Evolutionary conservation across 805 yeast species (phyloP).

Genomic region (Cyberlindnera misumaiensis): DNA sequence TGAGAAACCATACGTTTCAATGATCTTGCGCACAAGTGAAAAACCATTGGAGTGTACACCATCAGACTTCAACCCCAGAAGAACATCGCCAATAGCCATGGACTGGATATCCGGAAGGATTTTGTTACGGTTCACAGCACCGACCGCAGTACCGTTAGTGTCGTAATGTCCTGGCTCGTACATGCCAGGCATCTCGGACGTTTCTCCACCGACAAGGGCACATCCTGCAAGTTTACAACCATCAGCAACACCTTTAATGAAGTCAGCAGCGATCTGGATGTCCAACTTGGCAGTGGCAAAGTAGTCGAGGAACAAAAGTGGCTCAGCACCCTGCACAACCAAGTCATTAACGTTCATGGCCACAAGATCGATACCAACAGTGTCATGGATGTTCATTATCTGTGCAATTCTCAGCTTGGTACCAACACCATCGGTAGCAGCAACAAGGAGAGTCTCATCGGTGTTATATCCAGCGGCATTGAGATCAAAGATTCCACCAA

Average conservation of each 20-base stretch:
- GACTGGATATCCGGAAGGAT: slow-evolving; percentile 64
- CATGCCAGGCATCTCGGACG: slow-evolving; percentile 99
- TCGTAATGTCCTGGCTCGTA: slow-evolving; percentile 94
- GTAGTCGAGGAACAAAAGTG: slow-evolving; percentile 89
- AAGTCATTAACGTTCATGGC: slow-evolving; percentile 99
- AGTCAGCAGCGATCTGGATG: slow-evolving; percentile 73
- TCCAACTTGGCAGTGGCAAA: slow-evolving; percentile 93
- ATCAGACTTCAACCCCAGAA: slow-evolving; percentile 82
- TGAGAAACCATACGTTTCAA: slow-evolving; percentile 65
- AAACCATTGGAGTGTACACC: slow-evolving; percentile 97
- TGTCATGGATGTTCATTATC: slow-evolving; percentile 77
- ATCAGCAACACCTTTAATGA: slow-evolving; percentile 92
- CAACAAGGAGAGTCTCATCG: slow-evolving; percentile 76
- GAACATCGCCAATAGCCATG: slow-evolving; percentile 74
- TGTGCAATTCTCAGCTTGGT: slow-evolving; percentile 95
- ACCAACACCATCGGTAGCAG: slow-evolving; percentile 99
- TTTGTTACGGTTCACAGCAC: slow-evolving; percentile 76
- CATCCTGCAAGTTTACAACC: slow-evolving; percentile 95
- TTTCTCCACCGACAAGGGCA: slow-evolving; percentile 98
- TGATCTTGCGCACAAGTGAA: slow-evolving; percentile 87
- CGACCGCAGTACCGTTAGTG: slow-evolving; percentile 97
- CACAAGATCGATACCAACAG: slow-evolving; percentile 98
- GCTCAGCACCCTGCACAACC: slow-evolving; percentile 98
- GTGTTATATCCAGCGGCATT: slow-evolving; percentile 71
- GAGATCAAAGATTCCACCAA: slow-evolving; percentile 94